These are phyloP conservation scores for Cicer judaicum DNA, from an alignment of 306 rosid genomes.

Conservation along the genomic window DNA sequence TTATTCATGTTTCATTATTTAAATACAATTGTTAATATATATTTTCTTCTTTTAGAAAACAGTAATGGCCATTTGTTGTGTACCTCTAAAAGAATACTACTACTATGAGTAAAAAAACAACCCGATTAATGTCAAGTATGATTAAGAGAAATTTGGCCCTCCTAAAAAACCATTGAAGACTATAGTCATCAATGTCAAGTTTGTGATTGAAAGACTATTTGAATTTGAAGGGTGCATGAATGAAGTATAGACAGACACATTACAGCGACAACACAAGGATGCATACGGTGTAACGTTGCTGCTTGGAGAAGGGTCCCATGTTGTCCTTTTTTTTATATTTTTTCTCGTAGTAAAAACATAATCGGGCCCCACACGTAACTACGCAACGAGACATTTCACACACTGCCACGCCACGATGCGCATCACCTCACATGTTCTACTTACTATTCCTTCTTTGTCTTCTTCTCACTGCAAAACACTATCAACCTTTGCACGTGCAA, in stretches of 20 bases:
- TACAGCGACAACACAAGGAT: constrained; percentile 40
- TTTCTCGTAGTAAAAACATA: not conserved
- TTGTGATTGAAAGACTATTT: too few species aligned
- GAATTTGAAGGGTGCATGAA: not conserved
- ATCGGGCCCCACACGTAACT: constrained; percentile 35
- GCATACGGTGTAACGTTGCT: constrained; percentile 35
- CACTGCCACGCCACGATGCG: constrained; percentile 47
- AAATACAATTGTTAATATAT: too few species aligned
- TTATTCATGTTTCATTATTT: too few species aligned
- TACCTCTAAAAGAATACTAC: too few species aligned
- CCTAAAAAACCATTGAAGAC: too few species aligned
- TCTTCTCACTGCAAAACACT: constrained; percentile 31
- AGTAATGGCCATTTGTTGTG: too few species aligned
- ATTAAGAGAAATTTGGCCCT: too few species aligned
- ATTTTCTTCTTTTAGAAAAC: too few species aligned
- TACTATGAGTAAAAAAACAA: too few species aligned
- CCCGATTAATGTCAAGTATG: too few species aligned
- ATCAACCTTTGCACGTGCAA: constrained; percentile 48
- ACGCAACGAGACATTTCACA: constrained; percentile 35
- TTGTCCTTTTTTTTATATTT: constrained; percentile 9
- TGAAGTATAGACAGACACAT: not conserved
- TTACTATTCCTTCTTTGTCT: constrained; percentile 32
- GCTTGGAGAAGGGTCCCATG: constrained; percentile 42
- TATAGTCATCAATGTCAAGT: too few species aligned
- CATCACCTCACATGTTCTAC: constrained; percentile 56